These are phyloP conservation scores for Pichia kudriavzevii DNA, from an alignment of 1,139 yeast species.

Conservation along the genomic window DNA sequence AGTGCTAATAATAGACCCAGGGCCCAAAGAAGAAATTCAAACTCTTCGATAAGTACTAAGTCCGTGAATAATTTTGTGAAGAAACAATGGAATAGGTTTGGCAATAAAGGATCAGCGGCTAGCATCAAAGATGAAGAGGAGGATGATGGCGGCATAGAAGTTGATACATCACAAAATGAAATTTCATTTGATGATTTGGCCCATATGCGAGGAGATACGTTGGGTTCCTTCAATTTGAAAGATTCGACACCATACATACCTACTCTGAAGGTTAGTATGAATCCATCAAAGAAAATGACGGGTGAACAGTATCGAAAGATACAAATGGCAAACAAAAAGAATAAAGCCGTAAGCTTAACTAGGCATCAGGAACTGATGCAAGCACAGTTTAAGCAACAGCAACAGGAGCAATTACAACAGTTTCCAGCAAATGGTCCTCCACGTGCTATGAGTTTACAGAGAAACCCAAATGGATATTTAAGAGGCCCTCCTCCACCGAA, in stretches of 20 bases:
- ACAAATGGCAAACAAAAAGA: conserved; percentile 60
- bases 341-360: conserved; percentile 30
- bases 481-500: conserved; percentile 1
- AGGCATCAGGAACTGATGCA: conserved; percentile 5
- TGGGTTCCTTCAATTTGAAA: conserved; percentile 33
- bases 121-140: conserved; percentile 32
- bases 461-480: conserved; percentile 8
- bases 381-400: conserved; percentile 1
- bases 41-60: conserved; percentile 33
- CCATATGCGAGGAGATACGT: conserved; percentile 58
- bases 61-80: conserved; percentile 38
- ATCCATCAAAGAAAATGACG: conserved; percentile 24
- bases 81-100: conserved; percentile 25
- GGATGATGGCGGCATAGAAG: conserved; percentile 39
- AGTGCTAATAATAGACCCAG: neutral
- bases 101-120: conserved; percentile 26
- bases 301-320: conserved; percentile 62
- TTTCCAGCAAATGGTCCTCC: conserved; percentile 27
- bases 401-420: conserved; percentile 4
- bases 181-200: conserved; percentile 59
- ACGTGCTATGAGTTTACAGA: conserved; percentile 54
- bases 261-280: conserved; percentile 36
- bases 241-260: conserved; percentile 75
- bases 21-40: conserved; percentile 34
- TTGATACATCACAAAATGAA: conserved; percentile 30